phyloP scores from a whole-genome alignment of 2,329 filamentous ascomycete species.

The Talaromyces verruculosus region DNA sequence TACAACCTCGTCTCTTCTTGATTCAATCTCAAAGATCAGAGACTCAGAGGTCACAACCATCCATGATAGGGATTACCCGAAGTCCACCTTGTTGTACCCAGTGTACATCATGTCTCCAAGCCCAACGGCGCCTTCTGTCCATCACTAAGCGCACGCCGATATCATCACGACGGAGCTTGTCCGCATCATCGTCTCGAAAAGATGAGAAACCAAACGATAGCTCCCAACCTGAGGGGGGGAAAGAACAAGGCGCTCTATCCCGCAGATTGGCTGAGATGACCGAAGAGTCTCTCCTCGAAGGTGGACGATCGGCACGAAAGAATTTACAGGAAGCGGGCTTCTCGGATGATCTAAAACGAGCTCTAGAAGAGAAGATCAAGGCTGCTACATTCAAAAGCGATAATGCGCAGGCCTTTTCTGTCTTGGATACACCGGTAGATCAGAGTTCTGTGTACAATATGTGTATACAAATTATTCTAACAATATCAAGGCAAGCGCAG shows the following conservation, averaged over 20 bases:
- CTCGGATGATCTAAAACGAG: conserved; percentile 59
- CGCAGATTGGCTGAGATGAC: conserved; percentile 60
- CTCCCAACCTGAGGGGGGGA: conserved; percentile 26
- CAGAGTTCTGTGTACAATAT: background rate
- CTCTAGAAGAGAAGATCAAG: conserved; percentile 60
- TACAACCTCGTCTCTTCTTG: background rate
- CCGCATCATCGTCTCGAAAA: conserved; percentile 28
- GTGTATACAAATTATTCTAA: background rate
- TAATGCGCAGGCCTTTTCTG: conserved; percentile 54
- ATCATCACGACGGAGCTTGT: conserved; percentile 22
- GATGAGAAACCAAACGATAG: conserved; percentile 25
- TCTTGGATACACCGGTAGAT: conserved; percentile 53
- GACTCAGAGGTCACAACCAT: background rate
- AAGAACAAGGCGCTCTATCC: conserved; percentile 58
- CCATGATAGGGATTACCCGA: conserved; percentile 14
- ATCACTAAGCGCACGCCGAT: background rate
- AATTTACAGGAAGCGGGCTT: conserved; percentile 63
- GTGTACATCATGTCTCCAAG: conserved; percentile 10
- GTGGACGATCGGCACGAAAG: conserved; percentile 55
- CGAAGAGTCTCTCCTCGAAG: conserved; percentile 57
- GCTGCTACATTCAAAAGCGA: conserved; percentile 56
- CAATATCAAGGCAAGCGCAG: conserved; percentile 53
- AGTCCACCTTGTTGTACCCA: conserved; percentile 6
- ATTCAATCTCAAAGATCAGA: background rate
- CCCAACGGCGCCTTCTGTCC: background rate